A percentile compares a stretch with the other conserved stretches of the same genome.
These are phyloP conservation scores for Neonothopanus nambi DNA, from an alignment of 1,284 basidiomycete genomes.

Conservation along the genomic window DNA sequence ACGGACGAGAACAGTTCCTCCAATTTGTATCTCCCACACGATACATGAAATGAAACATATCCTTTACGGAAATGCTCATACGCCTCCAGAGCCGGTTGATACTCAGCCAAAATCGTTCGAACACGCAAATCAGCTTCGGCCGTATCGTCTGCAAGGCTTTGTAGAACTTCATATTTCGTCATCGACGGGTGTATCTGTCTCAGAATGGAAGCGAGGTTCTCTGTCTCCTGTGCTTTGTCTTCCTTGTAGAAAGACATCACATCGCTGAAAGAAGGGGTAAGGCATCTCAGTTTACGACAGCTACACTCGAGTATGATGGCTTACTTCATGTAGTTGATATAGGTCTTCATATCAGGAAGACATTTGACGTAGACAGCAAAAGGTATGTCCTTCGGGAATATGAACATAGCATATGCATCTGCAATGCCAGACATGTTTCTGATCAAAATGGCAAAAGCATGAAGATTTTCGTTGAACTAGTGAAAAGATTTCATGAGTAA, in stretches of 20 bases:
- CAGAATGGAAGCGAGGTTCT: slow-evolving; percentile 27
- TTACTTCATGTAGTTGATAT: slow-evolving; percentile 34
- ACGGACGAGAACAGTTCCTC: too few relatives aligned
- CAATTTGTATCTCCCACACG: too few relatives aligned
- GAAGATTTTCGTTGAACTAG: too few relatives aligned
- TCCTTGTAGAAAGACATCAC: too few relatives aligned
- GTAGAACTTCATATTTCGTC: slow-evolving; percentile 19
- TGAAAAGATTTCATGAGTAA: too few relatives aligned
- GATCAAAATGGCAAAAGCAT: background rate
- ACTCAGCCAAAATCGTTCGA: slow-evolving; percentile 13
- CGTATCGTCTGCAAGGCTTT: slow-evolving; percentile 24
- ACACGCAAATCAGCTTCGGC: slow-evolving; percentile 5
- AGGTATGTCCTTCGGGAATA: slow-evolving; percentile 29
- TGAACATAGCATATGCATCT: slow-evolving; percentile 28
- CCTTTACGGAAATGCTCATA: slow-evolving; percentile 21
- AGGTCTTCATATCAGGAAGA: slow-evolving; percentile 30
- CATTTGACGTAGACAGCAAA: slow-evolving; percentile 25
- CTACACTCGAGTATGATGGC: background rate
- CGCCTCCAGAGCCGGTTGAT: slow-evolving; percentile 17
- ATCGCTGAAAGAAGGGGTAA: slow-evolving; percentile 40
- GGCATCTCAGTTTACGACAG: background rate
- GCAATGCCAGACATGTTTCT: slow-evolving; percentile 29
- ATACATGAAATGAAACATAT: slow-evolving; percentile 23
- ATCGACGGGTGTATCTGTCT: slow-evolving; percentile 20
- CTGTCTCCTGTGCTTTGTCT: slow-evolving; percentile 36